Percentiles rank a stretch among this genome's conserved stretches.
phyloP scores from a whole-genome alignment of 805 yeast species.

The Schwanniomyces polymorphus region DNA sequence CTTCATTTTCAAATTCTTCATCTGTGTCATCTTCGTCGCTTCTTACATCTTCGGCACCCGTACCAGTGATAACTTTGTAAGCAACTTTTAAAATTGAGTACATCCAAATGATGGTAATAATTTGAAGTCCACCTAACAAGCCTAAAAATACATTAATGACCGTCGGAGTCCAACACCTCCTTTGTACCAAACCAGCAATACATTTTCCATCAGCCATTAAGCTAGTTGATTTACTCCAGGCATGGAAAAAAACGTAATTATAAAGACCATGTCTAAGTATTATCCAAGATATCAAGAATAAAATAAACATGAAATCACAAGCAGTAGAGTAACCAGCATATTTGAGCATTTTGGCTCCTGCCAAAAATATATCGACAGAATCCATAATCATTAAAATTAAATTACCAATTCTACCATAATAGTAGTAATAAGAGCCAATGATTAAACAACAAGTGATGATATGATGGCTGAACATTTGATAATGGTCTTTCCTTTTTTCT shows the following conservation, averaged over 20 bases:
- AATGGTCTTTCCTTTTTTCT: conserved; percentile 75
- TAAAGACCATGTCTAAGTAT: conserved; percentile 70
- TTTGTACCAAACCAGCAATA: conserved; percentile 26
- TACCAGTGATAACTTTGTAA: conserved; percentile 65
- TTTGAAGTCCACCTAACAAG: conserved; percentile 65
- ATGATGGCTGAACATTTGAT: conserved; percentile 88
- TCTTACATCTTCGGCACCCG: conserved; percentile 82
- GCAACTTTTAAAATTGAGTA: conserved; percentile 71
- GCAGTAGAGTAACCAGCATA: conserved; percentile 59
- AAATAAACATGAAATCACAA: conserved; percentile 70
- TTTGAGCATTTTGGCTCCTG: conserved; percentile 74
- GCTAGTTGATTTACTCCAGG: conserved; percentile 40
- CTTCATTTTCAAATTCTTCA: conserved; percentile 7
- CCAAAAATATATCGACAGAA: conserved; percentile 69
- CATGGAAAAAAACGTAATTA: conserved; percentile 63
- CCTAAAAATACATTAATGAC: conserved; percentile 49
- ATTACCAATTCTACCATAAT: conserved; percentile 77
- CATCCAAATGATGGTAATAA: conserved; percentile 71
- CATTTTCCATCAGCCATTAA: conserved; percentile 48
- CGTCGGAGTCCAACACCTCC: conserved; percentile 51
- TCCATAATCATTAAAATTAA: conserved; percentile 80
- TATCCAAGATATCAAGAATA: conserved; percentile 72
- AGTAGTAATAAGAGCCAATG: conserved; percentile 69
- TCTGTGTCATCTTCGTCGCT: conserved; percentile 71
- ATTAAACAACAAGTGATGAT: conserved; percentile 71